These are phyloP conservation scores for Amanita subjunquillea DNA, from an alignment of 768 basidiomycete genomes.

Conservation along the genomic window DNA sequence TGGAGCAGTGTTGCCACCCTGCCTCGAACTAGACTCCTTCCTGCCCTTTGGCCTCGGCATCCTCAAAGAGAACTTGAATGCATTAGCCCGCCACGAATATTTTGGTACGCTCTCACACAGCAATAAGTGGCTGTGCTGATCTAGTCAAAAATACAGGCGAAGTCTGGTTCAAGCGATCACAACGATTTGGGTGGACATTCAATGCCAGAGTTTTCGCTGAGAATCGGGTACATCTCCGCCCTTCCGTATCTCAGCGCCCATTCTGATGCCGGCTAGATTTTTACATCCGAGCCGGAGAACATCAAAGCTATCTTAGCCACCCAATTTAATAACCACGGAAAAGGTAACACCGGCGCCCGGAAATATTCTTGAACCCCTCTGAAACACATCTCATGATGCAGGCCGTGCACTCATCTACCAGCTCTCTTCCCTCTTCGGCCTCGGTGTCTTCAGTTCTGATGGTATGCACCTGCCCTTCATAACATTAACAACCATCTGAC, in stretches of 20 bases:
- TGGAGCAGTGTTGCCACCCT: slow-evolving; percentile 18
- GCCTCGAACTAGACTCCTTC: slow-evolving; percentile 12
- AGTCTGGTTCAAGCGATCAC: slow-evolving; percentile 12
- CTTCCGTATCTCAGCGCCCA: background rate
- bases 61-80: slow-evolving; percentile 10
- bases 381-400: background rate
- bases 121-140: background rate
- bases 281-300: slow-evolving; percentile 35
- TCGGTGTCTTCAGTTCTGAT: slow-evolving; percentile 52
- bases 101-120: slow-evolving; percentile 16
- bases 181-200: slow-evolving; percentile 22
- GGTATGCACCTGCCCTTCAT: slow-evolving; percentile 21
- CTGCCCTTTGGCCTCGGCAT: slow-evolving; percentile 14
- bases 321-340: slow-evolving; percentile 36
- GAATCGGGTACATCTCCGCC: slow-evolving; percentile 17
- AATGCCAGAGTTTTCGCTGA: slow-evolving; percentile 19
- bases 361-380: background rate
- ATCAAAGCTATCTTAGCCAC: slow-evolving; percentile 41
- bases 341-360: slow-evolving; percentile 19
- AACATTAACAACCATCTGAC: background rate
- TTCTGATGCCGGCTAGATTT: slow-evolving; percentile 17
- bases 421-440: slow-evolving; percentile 33
- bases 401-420: slow-evolving; percentile 16
- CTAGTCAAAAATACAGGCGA: slow-evolving; percentile 15
- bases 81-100: slow-evolving; percentile 16